Percentiles rank a stretch among this genome's conserved stretches.
phyloP scores from a whole-genome alignment of 371 early-diverging fungal species.

The Thermomucor indicae-seudaticae region DNA sequence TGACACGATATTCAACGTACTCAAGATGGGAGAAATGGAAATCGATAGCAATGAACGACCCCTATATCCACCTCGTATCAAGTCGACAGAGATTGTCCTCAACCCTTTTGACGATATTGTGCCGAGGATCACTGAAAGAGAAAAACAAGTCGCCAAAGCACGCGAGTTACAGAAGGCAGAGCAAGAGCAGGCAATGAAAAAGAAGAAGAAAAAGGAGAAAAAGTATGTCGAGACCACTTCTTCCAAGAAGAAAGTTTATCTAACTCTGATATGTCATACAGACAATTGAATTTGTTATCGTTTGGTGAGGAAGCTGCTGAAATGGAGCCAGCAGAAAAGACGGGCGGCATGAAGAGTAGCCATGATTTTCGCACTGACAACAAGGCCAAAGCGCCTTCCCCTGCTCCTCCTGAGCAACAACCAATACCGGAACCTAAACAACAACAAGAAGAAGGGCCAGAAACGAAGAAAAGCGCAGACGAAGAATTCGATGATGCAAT shows the following conservation, averaged over 20 bases:
- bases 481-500: neutral
- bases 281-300: conserved; percentile 77
- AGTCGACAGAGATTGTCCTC: conserved; percentile 61
- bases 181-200: conserved; percentile 45
- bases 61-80: conserved; percentile 71
- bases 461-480: neutral
- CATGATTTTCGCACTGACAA: conserved; percentile 52
- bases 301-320: conserved; percentile 84
- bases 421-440: neutral
- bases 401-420: neutral
- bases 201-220: conserved; percentile 60
- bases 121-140: conserved; percentile 69
- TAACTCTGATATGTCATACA: conserved; percentile 15
- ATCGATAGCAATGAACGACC: conserved; percentile 79
- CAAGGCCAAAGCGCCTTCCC: neutral
- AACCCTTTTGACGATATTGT: conserved; percentile 94
- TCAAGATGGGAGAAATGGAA: conserved; percentile 84
- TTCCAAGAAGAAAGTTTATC: neutral
- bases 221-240: conserved; percentile 35
- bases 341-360: conserved; percentile 54
- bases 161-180: conserved; percentile 27
- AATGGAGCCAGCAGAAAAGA: conserved; percentile 32
- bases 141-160: conserved; percentile 35
- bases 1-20: conserved; percentile 85
- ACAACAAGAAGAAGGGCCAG: neutral